Conservation (phyloP, 176 grass and related monocot species). For the Rhipidocladum racemiflorum region DNA sequence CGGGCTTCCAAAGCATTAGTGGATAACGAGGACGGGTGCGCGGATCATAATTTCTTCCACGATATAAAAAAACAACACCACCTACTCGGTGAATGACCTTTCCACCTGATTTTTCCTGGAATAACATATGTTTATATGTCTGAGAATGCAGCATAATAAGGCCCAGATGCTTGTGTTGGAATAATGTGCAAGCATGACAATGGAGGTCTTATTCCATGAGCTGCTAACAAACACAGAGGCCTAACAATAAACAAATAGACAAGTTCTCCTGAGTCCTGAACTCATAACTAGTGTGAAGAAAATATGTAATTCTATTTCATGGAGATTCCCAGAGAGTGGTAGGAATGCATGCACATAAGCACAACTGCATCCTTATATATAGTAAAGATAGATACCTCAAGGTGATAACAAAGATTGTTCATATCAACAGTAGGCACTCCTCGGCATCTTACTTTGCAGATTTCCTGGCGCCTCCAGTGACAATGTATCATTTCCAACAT, state of each 20-base stretch:
- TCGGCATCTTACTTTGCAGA: constrained; percentile 95
- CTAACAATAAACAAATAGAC: constrained; percentile 15
- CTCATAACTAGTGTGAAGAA: constrained; percentile 1
- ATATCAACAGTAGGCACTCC: constrained; percentile 95
- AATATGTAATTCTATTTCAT: not conserved
- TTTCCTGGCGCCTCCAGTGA: constrained; percentile 87
- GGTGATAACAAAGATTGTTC: constrained; percentile 72
- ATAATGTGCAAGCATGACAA: constrained; percentile 9
- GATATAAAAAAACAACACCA: constrained; percentile 71
- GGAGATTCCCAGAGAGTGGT: not conserved
- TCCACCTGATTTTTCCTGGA: constrained; percentile 83
- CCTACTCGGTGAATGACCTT: constrained; percentile 75
- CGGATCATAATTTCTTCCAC: constrained; percentile 74
- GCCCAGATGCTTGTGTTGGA: constrained; percentile 9
- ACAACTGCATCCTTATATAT: constrained; percentile 5
- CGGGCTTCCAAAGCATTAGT: constrained; percentile 97
- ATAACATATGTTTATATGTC: constrained; percentile 15
- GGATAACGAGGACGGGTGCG: constrained; percentile 74
- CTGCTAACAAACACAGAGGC: constrained; percentile 11
- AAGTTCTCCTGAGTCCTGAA: not conserved
- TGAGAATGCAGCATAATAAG: constrained; percentile 1
- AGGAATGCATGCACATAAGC: not conserved
- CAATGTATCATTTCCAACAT: constrained; percentile 98
- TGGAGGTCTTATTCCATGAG: constrained; percentile 18
- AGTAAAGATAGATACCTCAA: constrained; percentile 60